Evolutionary conservation across 192 early-diverging fungal genomes (phyloP).

Genomic region (Gryganskiella cystojenkinii): DNA sequence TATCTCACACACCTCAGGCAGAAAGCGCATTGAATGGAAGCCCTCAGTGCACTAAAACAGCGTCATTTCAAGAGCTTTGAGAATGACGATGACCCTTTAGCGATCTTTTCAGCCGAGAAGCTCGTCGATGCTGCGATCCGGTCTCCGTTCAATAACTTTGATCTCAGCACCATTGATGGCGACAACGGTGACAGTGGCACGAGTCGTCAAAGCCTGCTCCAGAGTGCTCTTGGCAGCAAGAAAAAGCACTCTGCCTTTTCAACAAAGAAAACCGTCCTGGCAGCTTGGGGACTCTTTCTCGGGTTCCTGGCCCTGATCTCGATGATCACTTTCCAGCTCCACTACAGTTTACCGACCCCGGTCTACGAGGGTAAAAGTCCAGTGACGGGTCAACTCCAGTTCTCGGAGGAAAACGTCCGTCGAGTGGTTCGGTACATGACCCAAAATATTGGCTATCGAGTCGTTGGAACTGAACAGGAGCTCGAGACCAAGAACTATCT

Average conservation of each 20-base stretch:
- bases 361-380: slow-evolving; percentile 30
- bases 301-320: slow-evolving; percentile 15
- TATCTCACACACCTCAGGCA: background rate
- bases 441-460: slow-evolving; percentile 66
- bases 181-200: background rate
- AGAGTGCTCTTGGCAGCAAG: background rate
- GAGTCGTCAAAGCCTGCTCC: no score
- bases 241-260: slow-evolving; percentile 3
- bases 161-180: background rate
- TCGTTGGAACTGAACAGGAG: slow-evolving; percentile 54
- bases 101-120: slow-evolving; percentile 16
- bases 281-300: slow-evolving; percentile 7
- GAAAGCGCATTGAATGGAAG: slow-evolving; percentile 12
- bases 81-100: slow-evolving; percentile 5
- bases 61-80: slow-evolving; percentile 26
- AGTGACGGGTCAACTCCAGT: slow-evolving; percentile 38
- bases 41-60: slow-evolving; percentile 17
- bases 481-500: slow-evolving; percentile 45
- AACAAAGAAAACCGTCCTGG: slow-evolving; percentile 5
- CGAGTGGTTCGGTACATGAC: slow-evolving; percentile 59
- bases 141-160: slow-evolving; percentile 4
- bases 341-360: slow-evolving; percentile 24
- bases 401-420: slow-evolving; percentile 64
- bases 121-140: slow-evolving; percentile 27
- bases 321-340: slow-evolving; percentile 6